Evolutionary conservation across 2,329 filamentous ascomycete genomes (phyloP).

Genomic region (Chaetoscypha palmicola): DNA sequence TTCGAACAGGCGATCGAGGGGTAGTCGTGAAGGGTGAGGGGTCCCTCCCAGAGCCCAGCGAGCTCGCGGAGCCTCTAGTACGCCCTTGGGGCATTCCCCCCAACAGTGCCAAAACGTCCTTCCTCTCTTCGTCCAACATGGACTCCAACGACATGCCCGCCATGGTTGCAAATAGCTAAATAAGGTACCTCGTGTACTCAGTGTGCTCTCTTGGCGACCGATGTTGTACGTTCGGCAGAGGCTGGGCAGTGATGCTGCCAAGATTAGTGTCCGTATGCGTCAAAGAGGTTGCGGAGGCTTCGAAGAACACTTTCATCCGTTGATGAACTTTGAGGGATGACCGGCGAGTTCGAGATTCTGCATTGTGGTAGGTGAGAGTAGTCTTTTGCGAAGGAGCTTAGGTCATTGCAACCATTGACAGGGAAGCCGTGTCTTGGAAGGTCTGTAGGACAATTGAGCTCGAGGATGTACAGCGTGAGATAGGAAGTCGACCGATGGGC

Average conservation of each 20-base stretch:
- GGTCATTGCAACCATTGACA: slow-evolving; percentile 25
- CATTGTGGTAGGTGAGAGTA: slow-evolving; percentile 28
- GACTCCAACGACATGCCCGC: slow-evolving; percentile 61
- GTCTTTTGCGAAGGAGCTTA: slow-evolving; percentile 18
- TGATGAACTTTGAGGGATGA: slow-evolving; percentile 30
- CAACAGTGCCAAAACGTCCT: slow-evolving; percentile 63
- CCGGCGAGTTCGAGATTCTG: slow-evolving; percentile 26
- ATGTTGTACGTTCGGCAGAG: slow-evolving; percentile 8
- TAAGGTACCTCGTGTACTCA: slow-evolving; percentile 7
- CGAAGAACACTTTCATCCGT: slow-evolving; percentile 23
- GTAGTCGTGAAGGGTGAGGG: slow-evolving; percentile 43
- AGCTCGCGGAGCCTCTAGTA: slow-evolving; percentile 27
- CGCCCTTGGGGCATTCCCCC: slow-evolving; percentile 33
- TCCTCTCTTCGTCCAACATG: slow-evolving; percentile 68
- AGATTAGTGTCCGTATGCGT: slow-evolving; percentile 7
- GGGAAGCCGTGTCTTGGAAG: slow-evolving; percentile 17
- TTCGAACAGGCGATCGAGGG: slow-evolving; percentile 60
- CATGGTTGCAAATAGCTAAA: slow-evolving; percentile 18
- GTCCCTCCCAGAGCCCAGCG: slow-evolving; percentile 36
- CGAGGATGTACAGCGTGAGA: not conserved
- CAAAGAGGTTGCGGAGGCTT: slow-evolving; percentile 13
- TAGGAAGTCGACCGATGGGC: not conserved
- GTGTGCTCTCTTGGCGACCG: slow-evolving; percentile 10
- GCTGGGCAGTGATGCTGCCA: slow-evolving; percentile 11
- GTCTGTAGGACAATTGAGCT: slow-evolving; percentile 8